phyloP scores from a whole-genome alignment of 106 monocot genomes.

The Narthecium ossifragum region DNA sequence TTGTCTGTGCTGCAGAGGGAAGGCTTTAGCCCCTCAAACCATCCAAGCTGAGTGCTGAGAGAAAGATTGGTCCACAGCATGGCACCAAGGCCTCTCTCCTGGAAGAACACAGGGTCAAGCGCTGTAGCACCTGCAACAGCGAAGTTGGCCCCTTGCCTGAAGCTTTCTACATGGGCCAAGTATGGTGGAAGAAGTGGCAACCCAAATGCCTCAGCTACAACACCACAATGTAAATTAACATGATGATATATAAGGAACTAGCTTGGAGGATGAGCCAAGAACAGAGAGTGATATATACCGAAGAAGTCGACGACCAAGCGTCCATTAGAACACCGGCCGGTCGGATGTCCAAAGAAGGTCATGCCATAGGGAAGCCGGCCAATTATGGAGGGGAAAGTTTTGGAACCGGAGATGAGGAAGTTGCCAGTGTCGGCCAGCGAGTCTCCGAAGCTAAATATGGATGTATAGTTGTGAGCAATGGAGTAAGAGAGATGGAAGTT shows the following conservation, averaged over 20 bases:
- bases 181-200: conserved; percentile 36
- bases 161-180: conserved; percentile 8
- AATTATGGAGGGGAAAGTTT: conserved; percentile 4
- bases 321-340: conserved; percentile 60
- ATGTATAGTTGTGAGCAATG: conserved; percentile 15
- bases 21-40: conserved; percentile 34
- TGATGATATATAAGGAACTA: not conserved
- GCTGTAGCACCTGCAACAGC: conserved; percentile 27
- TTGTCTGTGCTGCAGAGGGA: conserved; percentile 19
- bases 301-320: conserved; percentile 66
- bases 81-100: conserved; percentile 7
- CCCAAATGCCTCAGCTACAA: conserved; percentile 28
- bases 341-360: conserved; percentile 47
- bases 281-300: conserved; percentile 16
- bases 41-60: conserved; percentile 20
- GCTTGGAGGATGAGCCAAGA: not conserved
- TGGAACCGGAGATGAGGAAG: conserved; percentile 14
- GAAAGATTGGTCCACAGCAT: conserved; percentile 11
- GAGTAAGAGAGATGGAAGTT: not conserved
- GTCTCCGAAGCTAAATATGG: conserved; percentile 59
- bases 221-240: not conserved
- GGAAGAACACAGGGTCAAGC: conserved; percentile 25
- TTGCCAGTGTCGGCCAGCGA: conserved; percentile 68
- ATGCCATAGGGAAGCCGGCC: conserved; percentile 48
- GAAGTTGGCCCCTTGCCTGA: conserved; percentile 34